These are phyloP conservation scores for Ascochyta rabiei DNA, from an alignment of 2,329 filamentous ascomycete species.

Conservation along the genomic window DNA sequence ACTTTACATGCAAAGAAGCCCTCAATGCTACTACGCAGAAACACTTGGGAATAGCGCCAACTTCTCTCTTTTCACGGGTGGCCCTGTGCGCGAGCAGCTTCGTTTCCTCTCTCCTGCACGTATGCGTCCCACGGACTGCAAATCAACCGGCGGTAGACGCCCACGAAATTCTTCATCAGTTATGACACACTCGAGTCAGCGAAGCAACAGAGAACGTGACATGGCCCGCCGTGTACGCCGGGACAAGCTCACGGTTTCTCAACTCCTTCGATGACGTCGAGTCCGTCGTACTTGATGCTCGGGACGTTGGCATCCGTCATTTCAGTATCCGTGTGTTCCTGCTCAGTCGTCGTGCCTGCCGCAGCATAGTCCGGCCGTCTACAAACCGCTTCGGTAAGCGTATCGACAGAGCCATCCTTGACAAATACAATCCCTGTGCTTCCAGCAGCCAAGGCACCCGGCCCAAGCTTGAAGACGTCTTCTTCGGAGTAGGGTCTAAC, in stretches of 20 bases:
- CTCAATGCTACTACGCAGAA: background rate
- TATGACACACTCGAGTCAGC: slow-evolving; percentile 1
- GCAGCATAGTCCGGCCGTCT: slow-evolving; percentile 20
- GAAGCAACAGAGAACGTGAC: background rate
- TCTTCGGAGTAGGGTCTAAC: slow-evolving; percentile 71
- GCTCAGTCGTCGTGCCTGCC: background rate
- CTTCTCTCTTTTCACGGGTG: slow-evolving; percentile 5
- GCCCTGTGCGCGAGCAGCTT: slow-evolving; percentile 3
- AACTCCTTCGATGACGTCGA: slow-evolving; percentile 37
- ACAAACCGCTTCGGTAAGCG: slow-evolving; percentile 62
- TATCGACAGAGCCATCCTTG: slow-evolving; percentile 67
- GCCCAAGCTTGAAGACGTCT: slow-evolving; percentile 72
- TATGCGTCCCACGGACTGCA: background rate
- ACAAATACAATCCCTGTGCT: slow-evolving; percentile 79
- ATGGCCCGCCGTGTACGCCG: background rate
- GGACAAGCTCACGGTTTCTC: slow-evolving; percentile 32
- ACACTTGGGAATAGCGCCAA: background rate
- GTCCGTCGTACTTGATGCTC: slow-evolving; percentile 12
- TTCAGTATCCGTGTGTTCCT: slow-evolving; percentile 8
- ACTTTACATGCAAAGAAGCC: background rate
- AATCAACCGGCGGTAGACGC: no score
- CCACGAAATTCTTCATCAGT: background rate
- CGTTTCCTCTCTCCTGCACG: background rate
- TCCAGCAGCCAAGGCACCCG: slow-evolving; percentile 55
- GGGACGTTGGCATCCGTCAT: slow-evolving; percentile 15